Base-by-base conservation (phyloP, 805 yeast genomes). In the Suhomyces canberraensis region DNA sequence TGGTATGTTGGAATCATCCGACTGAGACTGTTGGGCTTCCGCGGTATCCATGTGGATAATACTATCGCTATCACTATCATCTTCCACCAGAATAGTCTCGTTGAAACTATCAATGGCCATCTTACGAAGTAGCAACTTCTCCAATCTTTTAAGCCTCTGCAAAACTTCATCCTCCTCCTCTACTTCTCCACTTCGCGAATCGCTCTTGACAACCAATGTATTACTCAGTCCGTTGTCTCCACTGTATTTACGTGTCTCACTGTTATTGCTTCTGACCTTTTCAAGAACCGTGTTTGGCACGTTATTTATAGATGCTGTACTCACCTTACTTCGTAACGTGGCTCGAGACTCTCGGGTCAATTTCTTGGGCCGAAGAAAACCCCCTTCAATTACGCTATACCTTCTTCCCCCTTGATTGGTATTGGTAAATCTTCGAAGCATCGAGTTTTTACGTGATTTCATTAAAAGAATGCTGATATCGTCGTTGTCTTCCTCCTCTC, bases 401-500 rank as follows among this genome's bases (percentile, higher is more conserved):
- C 44, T 27, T 13, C 46, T 29, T 17, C 45, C 46, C 16, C 9
- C 11, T 22, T 16, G 31, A 29, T 29, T 29, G 29, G 25, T 29
- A 14, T 21, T 27, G 15, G 37, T 18, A 11, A 32, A 22, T 4
- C 43, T 39, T 4, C 40, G 44, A n/a, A 45, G 38, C 13, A 43
- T 36, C 3, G 68, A 60, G n/a, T 48, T 48, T 32, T 56, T 48
- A 16, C 66, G 48, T 8, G 66, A 48, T 29, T 48, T 51, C 35
- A 47, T 35, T n/a, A 53, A 38, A 22, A 53, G 35, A 4, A 59
- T 44, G 40, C 59, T 60, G 15, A 45, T 39, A 27, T 62, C 66
- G 5, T 53, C 51, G 21, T 54, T 59, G 26, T 50, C 55, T 25
- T 50, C 43, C 3, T 37, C 44, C 9, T 40, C 42, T 2, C 16